Base-by-base conservation (phyloP, 257 asterid species). In the Solanum medicagineum region DNA sequence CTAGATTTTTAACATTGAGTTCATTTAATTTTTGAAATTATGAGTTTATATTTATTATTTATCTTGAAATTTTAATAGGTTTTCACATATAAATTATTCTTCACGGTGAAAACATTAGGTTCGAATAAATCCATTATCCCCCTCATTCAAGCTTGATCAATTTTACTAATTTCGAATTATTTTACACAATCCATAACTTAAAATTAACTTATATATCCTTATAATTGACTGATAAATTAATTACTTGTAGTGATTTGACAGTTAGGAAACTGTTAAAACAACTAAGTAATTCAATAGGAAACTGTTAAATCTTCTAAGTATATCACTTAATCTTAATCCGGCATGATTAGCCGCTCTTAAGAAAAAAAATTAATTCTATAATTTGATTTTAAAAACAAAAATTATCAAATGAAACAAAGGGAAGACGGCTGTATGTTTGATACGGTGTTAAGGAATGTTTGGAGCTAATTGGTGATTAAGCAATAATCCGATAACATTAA, bases 341-440 rank as follows among this genome's bases (percentile, higher is more conserved):
- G 1, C 82, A 0, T 62, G 42, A 82, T 63, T 83, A 63, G 79
- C 85, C 79, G 85, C 44, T 75, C 82, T 51, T 66, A 32, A 66
- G 20, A 29, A 42, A 82, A 81, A 60, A 62, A 40, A 7, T 77
- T 26, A 82, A 82, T 83, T 47, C 5, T 15, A 66, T 10, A 45
- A 63, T 24, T 62, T 15, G 26, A 62, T 82, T 75, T 14, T 24
- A 77, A 85, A 85, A 53, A 7, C 55, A 16, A 45, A 47, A 47
- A 24, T 56, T 19, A 73, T 45, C 87, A 77, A 19, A 63, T 75
- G 71, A 75, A 77, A 66, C 80, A 63, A 79, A 17, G 47, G 11
- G 17, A 1, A 86, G 91, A 73, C 93, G 94, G 94, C 92, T 86
- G 15, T 84, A 5, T 90, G 95, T 91, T 84, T 91, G 86, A 89